These are phyloP conservation scores for Prototheca cutis DNA, from an alignment of 163 green algal species.

Conservation along the genomic window DNA sequence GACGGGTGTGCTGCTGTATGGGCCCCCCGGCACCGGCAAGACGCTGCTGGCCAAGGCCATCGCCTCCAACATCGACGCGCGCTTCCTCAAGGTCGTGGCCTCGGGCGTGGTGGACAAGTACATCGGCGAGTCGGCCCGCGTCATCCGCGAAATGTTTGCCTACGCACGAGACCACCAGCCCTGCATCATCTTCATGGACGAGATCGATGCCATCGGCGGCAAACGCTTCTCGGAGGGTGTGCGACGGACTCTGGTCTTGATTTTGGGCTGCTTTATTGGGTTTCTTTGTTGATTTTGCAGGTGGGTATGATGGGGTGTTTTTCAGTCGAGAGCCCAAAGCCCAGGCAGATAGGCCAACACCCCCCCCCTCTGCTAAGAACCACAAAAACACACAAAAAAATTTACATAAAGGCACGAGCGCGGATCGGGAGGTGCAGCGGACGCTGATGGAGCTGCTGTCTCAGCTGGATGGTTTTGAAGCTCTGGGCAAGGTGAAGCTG, in stretches of 20 bases:
- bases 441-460: constrained; percentile 99
- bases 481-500: constrained; percentile 89
- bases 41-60: constrained; percentile 95
- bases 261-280: too few species aligned
- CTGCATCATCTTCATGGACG: constrained; percentile 99
- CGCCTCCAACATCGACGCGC: constrained; percentile 97
- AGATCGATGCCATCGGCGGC: constrained; percentile 98
- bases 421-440: constrained; percentile 98
- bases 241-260: too few species aligned
- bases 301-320: background rate
- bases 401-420: constrained; percentile 78
- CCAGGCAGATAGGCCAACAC: too few species aligned
- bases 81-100: constrained; percentile 98
- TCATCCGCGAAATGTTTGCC: constrained; percentile 43
- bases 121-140: constrained; percentile 65
- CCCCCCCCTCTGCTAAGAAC: too few species aligned
- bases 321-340: too few species aligned
- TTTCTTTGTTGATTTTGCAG: too few species aligned
- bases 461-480: constrained; percentile 98
- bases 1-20: constrained; percentile 96
- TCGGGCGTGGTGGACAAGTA: constrained; percentile 98
- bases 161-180: constrained; percentile 93
- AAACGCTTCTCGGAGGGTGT: constrained; percentile 82
- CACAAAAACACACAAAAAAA: too few species aligned
- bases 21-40: constrained; percentile 83